Base-by-base conservation (phyloP, 768 basidiomycete species). In the Termitomyces sp. region DNA sequence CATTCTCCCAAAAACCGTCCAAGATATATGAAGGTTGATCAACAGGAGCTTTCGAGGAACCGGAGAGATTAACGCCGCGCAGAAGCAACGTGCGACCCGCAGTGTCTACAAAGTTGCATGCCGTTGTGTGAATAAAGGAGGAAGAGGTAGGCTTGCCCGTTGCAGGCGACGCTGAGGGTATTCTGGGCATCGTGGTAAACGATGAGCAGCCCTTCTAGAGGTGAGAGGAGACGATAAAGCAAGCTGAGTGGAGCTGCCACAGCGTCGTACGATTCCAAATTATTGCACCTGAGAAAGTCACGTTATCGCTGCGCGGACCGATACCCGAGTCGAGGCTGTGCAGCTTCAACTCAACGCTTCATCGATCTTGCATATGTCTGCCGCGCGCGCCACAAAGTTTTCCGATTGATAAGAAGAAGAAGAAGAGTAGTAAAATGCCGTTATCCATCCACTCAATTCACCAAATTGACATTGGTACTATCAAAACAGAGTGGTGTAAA, bases 51-150 rank as follows among this genome's bases (percentile, higher is more conserved):
- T 99, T 99, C 51, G 89, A 85, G 1, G 93, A 87, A 8, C 93
- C 93, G 13, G 92, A 90, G 50, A 98, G 84, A 72, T 99, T 99
- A 48, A 98, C 91, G n/a, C 97, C 97, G 57, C 96, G 86, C 0
- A 99, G 79, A 16, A 98, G 78, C 20, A 96, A 74, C 0, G 89
- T 89, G 50, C 94, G 85, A 22, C 92, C 90, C 56, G 78, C 73
- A 57, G 80, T 80, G 74, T 94, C 92, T 68, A 92, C 84, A 68
- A 94, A 94, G 56, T 84, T 81, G 65, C 82, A 84, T 56, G 83
- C 76, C 16, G 83, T 73, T 33, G 91, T 92, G 75, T 89, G 89
- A 55, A 90, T 76, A 70, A 79, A 90, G 60, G 81, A 75, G 1
- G 80, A 66, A 0, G 79, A 67, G 0, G 79, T 78, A 4, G 81